Conservation (phyloP, 352 stramenopile genomes). For the Globisporangium nodosum region DNA sequence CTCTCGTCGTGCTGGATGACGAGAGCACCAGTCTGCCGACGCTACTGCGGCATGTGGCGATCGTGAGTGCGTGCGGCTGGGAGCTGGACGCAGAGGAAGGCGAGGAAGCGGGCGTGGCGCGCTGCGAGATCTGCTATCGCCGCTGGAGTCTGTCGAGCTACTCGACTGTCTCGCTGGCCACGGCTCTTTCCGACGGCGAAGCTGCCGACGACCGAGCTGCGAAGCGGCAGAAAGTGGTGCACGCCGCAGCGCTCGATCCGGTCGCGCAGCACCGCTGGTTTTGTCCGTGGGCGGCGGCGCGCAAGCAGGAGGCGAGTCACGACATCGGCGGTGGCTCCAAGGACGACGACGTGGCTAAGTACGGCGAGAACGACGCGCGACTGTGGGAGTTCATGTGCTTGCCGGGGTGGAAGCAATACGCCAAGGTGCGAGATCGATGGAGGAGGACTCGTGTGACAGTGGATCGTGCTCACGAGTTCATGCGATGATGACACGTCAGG, state of each 20-base stretch:
- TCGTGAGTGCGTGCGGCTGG: conserved; percentile 1
- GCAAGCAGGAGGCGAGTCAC: conserved; percentile 4
- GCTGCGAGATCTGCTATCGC: conserved; percentile 2
- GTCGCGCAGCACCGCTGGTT: conserved; percentile 47
- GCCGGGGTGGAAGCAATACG: conserved; percentile 26
- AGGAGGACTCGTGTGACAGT: neutral
- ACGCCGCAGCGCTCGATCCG: conserved; percentile 10
- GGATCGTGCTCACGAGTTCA: neutral
- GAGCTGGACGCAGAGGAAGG: conserved; percentile 23
- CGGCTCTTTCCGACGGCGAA: conserved; percentile 5
- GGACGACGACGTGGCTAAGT: conserved; percentile 8
- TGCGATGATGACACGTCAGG: neutral
- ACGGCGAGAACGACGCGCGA: conserved; percentile 11
- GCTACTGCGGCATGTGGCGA: conserved; percentile 18
- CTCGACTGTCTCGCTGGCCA: neutral
- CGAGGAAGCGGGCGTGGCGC: conserved; percentile 41
- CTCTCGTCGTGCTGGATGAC: neutral
- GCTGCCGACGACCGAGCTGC: conserved; percentile 3
- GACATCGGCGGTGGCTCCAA: neutral
- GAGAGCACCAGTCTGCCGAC: neutral
- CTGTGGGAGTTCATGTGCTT: conserved; percentile 18
- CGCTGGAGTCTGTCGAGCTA: too few relatives aligned
- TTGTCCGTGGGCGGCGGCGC: conserved; percentile 42
- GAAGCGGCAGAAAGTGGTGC: conserved; percentile 27
- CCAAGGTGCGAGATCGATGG: conserved; percentile 15